Percentiles rank a stretch among this genome's conserved stretches.
Evolutionary conservation across 2,329 filamentous ascomycete species (phyloP).

Genomic region (Alternaria brassicae): DNA sequence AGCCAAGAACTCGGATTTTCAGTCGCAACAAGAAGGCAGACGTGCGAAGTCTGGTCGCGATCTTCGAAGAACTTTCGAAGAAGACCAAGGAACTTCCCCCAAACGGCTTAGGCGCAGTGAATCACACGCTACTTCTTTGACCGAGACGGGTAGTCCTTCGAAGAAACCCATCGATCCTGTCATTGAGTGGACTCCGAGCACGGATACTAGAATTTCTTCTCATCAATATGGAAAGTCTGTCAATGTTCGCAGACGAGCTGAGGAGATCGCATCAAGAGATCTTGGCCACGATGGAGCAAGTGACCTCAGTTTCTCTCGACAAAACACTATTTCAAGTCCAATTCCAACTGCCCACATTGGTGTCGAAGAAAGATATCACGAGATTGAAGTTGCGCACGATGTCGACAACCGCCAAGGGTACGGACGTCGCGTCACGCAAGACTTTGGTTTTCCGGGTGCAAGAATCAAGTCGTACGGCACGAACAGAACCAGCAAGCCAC

Average conservation of each 20-base stretch:
- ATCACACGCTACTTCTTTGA: conserved; percentile 22
- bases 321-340: conserved; percentile 7
- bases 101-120: conserved; percentile 13
- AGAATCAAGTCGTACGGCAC: conserved; percentile 32
- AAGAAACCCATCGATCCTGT: conserved; percentile 2
- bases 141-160: conserved; percentile 7
- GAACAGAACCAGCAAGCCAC: conserved; percentile 17
- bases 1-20: conserved; percentile 8
- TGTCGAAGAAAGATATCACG: conserved; percentile 23
- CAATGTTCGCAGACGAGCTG: conserved; percentile 6
- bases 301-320: conserved; percentile 23
- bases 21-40: conserved; percentile 6
- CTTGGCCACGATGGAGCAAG: conserved; percentile 37
- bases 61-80: conserved; percentile 32
- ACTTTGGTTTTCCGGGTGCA: conserved; percentile 47
- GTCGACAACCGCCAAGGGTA: conserved; percentile 41
- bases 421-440: conserved; percentile 40
- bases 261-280: conserved; percentile 20
- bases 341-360: conserved; percentile 18
- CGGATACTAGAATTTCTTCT: conserved; percentile 5
- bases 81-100: conserved; percentile 1
- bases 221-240: conserved; percentile 18
- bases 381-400: conserved; percentile 31
- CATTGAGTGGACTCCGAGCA: conserved; percentile 9
- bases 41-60: conserved; percentile 25